phyloP scores from a whole-genome alignment of 2,329 filamentous ascomycete species.

The Cercospora berteroae region DNA sequence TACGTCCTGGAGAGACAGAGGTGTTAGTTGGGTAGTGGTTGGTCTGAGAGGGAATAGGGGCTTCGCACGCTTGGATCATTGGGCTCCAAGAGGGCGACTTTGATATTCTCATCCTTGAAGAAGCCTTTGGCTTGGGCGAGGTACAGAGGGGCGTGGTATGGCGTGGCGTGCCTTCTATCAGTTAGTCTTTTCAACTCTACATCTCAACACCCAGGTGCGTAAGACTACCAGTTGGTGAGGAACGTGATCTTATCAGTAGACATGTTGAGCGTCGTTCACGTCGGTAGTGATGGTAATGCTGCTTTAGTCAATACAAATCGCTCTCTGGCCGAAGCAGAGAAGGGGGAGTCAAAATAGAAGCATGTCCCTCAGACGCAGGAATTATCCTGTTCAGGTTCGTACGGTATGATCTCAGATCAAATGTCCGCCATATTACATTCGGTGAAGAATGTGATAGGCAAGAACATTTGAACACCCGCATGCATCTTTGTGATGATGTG shows the following conservation, averaged over 20 bases:
- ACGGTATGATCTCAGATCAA: conserved; percentile 75
- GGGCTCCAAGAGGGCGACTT: conserved; percentile 73
- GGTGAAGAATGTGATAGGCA: conserved; percentile 10
- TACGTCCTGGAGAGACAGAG: conserved; percentile 67
- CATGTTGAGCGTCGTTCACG: conserved; percentile 53
- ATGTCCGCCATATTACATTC: conserved; percentile 28
- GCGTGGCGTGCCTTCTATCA: conserved; percentile 67
- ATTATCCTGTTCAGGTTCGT: conserved; percentile 82
- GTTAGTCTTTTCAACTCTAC: neutral
- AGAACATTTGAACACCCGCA: conserved; percentile 39
- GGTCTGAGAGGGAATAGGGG: no score
- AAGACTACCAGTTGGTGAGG: conserved; percentile 71
- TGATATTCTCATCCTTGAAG: conserved; percentile 72
- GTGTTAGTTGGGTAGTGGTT: no score
- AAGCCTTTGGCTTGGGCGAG: conserved; percentile 73
- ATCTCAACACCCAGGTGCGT: conserved; percentile 21
- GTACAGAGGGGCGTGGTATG: conserved; percentile 76
- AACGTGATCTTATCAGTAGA: conserved; percentile 83
- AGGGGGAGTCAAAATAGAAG: conserved; percentile 58
- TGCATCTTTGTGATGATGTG: conserved; percentile 35
- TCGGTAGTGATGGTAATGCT: conserved; percentile 30
- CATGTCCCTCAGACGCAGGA: conserved; percentile 77
- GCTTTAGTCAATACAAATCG: conserved; percentile 41
- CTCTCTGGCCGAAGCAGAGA: conserved; percentile 27
- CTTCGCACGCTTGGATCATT: conserved; percentile 67